phyloP scores from a whole-genome alignment of 2,329 filamentous ascomycete genomes.

The Fusarium fujikuroi region DNA sequence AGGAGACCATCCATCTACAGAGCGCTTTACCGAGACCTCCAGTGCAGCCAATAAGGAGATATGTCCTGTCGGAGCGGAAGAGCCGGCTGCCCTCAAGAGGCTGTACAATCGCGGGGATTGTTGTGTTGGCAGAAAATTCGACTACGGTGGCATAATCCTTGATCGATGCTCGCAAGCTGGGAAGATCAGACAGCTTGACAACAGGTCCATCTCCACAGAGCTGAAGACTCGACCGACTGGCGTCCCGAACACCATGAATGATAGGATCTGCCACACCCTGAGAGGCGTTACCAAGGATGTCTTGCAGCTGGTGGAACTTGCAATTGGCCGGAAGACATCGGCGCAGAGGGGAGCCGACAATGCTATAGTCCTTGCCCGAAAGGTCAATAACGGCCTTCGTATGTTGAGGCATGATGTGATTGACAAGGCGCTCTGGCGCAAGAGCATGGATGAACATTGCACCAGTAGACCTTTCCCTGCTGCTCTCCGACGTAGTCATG shows the following conservation, averaged over 20 bases:
- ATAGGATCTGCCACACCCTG: neutral
- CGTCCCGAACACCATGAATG: neutral
- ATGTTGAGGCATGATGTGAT: neutral
- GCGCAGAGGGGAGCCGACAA: neutral
- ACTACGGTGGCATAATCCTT: neutral
- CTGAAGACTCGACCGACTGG: neutral
- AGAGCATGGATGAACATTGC: neutral
- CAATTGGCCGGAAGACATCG: neutral
- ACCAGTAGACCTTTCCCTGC: neutral
- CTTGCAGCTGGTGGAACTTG: neutral
- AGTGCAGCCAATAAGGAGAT: neutral
- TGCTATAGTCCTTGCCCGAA: neutral
- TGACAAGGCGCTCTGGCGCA: neutral
- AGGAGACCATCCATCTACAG: constrained; percentile 1
- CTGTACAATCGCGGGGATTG: neutral
- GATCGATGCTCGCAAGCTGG: neutral
- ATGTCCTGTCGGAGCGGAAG: neutral
- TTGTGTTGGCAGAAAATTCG: neutral
- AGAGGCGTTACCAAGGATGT: neutral
- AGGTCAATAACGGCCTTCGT: neutral
- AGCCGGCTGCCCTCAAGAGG: neutral
- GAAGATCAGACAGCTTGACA: neutral
- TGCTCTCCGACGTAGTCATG: neutral
- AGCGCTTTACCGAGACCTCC: constrained; percentile 4
- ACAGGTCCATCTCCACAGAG: neutral